Evolutionary conservation across 345 rosid genomes (phyloP), one percentile per base, ranked within the genome.

Genomic region (Carallia pectinifolia): DNA sequence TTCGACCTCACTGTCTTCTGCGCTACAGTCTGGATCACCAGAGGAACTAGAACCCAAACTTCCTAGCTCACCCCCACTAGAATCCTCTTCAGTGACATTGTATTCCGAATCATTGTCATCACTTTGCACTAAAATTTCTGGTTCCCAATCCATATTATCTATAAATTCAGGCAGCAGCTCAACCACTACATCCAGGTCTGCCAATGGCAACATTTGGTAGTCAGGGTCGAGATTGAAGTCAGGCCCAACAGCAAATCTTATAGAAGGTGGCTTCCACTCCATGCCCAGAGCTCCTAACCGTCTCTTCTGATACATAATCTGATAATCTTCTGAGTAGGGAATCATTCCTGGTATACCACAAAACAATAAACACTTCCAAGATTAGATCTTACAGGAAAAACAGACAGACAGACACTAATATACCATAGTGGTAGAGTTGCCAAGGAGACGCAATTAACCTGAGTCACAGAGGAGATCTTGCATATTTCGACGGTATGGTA

Each of bases 391-490:
- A 77, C 10, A 55, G 59, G 48, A 58, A 58, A 64, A 70, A 68
- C 31, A 60, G 60, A 38, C 70, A 34, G 13, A 52, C 23, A 23
- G 23, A 23, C 23, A 23, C 54, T 16, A 65, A 72, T 61, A 61
- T 23, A 52, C 19, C 58, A 52, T 7, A 52, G 7, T 17, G 30
- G 48, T 30, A 54, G 10, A 34, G 63, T 59, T 55, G 52, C 33
- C 71, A 40, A 29, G 52, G 13, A 37, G 30, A 58, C n/a, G 58
- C 9, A 66, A 74, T 27, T 19, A 73, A 96, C 99, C 97, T 71
- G 98, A 92, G 79, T 96, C 99, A 73, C 99, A 96, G 63, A 96
- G 98, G 63, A 89, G 88, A 86, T 96, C 99, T 84, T 92, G 97
- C 90, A 96, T 79, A 83, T 96, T 96, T 80, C 99, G 88, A 18